Base-by-base conservation (phyloP, 352 stramenopile genomes). In the Phytophthora pini region DNA sequence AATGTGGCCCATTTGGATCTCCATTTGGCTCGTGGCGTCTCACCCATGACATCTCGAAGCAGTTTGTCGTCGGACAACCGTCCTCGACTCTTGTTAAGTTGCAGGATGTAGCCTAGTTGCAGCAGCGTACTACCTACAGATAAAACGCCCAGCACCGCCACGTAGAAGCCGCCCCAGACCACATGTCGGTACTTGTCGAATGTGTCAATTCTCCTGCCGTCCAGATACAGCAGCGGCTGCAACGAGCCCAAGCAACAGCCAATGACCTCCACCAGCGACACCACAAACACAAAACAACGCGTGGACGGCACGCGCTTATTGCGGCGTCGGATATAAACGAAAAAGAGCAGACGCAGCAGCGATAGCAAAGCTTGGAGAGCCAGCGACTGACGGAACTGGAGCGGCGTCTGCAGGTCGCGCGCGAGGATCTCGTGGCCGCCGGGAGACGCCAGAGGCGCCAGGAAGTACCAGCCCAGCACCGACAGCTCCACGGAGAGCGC, bases 221-320 rank as follows among this genome's bases (percentile, higher is more conserved):
- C 74, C 57, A 76, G 76, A 61, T 82, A 93, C 38, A 93, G 64
- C 31, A 92, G 59, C 44, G 77, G 80, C 76, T 92, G 85, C 45
- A 93, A 60, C 32, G 82, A 85, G 12, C 69, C 76, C 27, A 90
- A 56, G 20, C 74, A 74, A 34, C 65, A 78, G 2, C 78, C 64
- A 9, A 74, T 46, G 27, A 72, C 72, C 55, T 93, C 76, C 6
- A 76, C 39, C 15, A 93, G 80, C 12, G 88, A 90, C 29, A 93
- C 84, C 26, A 89, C 72, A 56, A 95, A 92, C 22, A 95, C 84
- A 59, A 95, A 93, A 59, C 70, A 78, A 13, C 87, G 84, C 40
- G 87, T 93, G 29, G 83, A 85, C 38, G 86, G 83, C 32, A 82
- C 79, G 57, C 68, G 84, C 67, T 93, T 91, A 68, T 84, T 93